These are phyloP conservation scores for Lobosporangium transversale DNA, from an alignment of 192 early-diverging fungal genomes.

Conservation along the genomic window DNA sequence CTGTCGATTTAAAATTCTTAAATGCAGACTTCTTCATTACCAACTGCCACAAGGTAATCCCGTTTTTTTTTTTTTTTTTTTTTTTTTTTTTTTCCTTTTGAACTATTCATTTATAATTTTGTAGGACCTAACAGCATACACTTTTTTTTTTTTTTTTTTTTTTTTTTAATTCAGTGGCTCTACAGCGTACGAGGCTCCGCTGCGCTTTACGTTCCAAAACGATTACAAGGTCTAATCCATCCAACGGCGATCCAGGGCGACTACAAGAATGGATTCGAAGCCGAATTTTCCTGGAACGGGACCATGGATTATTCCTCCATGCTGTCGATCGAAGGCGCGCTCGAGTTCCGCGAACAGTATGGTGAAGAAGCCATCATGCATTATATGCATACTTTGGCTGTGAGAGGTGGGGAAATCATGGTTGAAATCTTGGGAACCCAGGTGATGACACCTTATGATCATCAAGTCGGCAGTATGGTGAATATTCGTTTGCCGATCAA, in stretches of 20 bases:
- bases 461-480: conserved; percentile 64
- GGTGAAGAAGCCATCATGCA: conserved; percentile 63
- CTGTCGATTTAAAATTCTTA: conserved; percentile 62
- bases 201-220: conserved; percentile 60
- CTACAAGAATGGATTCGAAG: conserved; percentile 54
- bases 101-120: too few species aligned
- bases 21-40: conserved; percentile 74
- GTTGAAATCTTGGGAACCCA: conserved; percentile 67
- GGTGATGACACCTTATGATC: conserved; percentile 62
- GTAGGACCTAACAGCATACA: not conserved
- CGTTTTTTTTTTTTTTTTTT: not conserved
- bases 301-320: conserved; percentile 54
- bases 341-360: conserved; percentile 63
- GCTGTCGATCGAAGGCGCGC: conserved; percentile 52
- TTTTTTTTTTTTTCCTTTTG: not conserved
- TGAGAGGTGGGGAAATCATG: conserved; percentile 62
- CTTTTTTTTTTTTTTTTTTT: not conserved
- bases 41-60: conserved; percentile 67
- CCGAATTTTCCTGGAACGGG: conserved; percentile 63
- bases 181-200: conserved; percentile 64
- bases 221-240: conserved; percentile 57
- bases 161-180: conserved; percentile 62
- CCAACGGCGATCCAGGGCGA: conserved; percentile 56
- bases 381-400: conserved; percentile 63
- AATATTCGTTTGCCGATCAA: conserved; percentile 65